Evolutionary conservation across 805 yeast genomes (phyloP).

Genomic region (Candida insectalens): DNA sequence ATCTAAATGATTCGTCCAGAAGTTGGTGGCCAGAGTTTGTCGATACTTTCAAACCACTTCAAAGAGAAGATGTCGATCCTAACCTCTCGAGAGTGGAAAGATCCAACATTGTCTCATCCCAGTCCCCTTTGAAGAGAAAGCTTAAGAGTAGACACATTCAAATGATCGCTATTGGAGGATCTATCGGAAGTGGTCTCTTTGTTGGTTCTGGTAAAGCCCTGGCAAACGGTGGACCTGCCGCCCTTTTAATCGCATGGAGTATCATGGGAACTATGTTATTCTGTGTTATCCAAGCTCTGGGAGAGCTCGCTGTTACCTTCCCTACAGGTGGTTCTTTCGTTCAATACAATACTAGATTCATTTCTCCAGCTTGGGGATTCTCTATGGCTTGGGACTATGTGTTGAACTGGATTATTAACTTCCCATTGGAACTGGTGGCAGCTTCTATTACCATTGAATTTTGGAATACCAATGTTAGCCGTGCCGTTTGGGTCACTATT

Average conservation of each 20-base stretch:
- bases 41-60: conserved; percentile 23
- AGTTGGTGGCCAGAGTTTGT: too few species aligned
- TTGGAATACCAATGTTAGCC: conserved; percentile 33
- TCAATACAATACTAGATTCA: conserved; percentile 43
- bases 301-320: conserved; percentile 50
- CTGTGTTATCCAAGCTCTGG: conserved; percentile 50
- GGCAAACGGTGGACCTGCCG: conserved; percentile 60
- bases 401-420: conserved; percentile 37
- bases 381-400: conserved; percentile 49
- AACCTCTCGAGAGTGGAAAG: conserved; percentile 32
- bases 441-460: conserved; percentile 37
- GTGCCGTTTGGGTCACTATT: conserved; percentile 44
- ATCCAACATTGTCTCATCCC: conserved; percentile 33
- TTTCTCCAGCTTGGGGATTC: conserved; percentile 49
- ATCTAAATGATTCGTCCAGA: too few species aligned
- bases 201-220: conserved; percentile 62
- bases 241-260: conserved; percentile 47
- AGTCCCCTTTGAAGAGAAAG: conserved; percentile 35
- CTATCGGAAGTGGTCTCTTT: conserved; percentile 72
- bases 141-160: conserved; percentile 56
- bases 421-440: conserved; percentile 45
- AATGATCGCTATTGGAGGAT: conserved; percentile 74
- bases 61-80: conserved; percentile 32
- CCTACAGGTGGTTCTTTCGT: conserved; percentile 52
- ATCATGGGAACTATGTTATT: conserved; percentile 51